These are phyloP conservation scores for Kodamaea plutei DNA, from an alignment of 1,139 yeast species.

Conservation along the genomic window DNA sequence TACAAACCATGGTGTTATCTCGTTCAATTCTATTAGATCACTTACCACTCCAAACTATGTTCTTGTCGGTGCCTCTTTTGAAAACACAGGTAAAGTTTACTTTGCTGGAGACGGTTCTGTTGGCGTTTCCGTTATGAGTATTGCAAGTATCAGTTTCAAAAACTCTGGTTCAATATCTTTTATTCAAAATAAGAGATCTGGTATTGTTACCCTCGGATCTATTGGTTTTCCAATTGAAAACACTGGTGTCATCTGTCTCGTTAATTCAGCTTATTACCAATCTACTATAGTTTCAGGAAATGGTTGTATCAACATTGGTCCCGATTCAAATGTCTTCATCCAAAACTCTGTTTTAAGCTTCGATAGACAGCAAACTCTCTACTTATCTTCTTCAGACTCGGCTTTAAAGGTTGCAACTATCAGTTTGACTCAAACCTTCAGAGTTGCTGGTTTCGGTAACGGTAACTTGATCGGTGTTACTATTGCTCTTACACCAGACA, in stretches of 20 bases:
- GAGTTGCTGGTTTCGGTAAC: constrained; percentile 29
- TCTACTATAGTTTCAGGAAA: constrained; percentile 12
- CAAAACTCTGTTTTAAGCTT: constrained; percentile 9
- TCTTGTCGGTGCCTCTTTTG: constrained; percentile 19
- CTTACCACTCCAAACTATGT: constrained; percentile 17
- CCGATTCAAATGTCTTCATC: constrained; percentile 8
- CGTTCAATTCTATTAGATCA: constrained; percentile 13
- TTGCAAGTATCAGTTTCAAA: constrained; percentile 20
- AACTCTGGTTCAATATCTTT: constrained; percentile 27
- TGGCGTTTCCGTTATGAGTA: constrained; percentile 18
- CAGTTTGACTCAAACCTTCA: constrained; percentile 17
- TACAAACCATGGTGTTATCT: constrained; percentile 12
- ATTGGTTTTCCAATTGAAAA: constrained; percentile 16
- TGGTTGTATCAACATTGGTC: constrained; percentile 15
- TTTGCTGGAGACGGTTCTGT: constrained; percentile 22
- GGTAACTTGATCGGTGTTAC: constrained; percentile 25
- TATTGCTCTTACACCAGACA: constrained; percentile 12
- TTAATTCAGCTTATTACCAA: constrained; percentile 12
- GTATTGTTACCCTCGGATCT: constrained; percentile 20
- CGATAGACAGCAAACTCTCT: constrained; percentile 12
- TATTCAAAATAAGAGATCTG: constrained; percentile 19
- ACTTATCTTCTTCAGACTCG: constrained; percentile 12
- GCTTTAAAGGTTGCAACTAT: constrained; percentile 13
- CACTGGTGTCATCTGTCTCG: constrained; percentile 14
- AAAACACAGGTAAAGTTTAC: constrained; percentile 27